Evolutionary conservation across 208 protist genomes (phyloP).

Genomic region (Spongospora subterranea): DNA sequence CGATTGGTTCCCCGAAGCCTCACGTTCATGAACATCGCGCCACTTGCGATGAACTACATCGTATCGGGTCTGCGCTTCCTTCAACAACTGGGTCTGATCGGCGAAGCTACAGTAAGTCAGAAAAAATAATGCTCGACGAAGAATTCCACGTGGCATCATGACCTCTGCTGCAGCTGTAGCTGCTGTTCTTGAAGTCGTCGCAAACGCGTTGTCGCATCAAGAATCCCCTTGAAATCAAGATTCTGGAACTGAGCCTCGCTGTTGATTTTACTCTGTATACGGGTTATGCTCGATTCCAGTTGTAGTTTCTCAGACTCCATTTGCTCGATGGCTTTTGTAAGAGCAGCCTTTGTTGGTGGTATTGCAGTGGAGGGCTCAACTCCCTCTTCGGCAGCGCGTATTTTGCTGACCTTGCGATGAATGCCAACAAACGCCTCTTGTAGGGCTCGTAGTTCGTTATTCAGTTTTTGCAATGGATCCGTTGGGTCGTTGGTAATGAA

Average conservation of each 20-base stretch:
- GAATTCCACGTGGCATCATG: background rate
- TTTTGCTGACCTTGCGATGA: background rate
- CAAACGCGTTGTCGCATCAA: background rate
- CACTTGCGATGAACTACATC: slow-evolving; percentile 22
- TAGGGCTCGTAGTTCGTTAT: background rate
- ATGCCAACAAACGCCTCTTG: slow-evolving; percentile 4
- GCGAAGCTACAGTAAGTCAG: background rate
- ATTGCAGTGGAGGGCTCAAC: background rate
- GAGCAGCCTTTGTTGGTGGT: background rate
- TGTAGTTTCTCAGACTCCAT: slow-evolving; percentile 45
- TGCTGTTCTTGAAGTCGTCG: slow-evolving; percentile 33
- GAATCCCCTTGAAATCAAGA: slow-evolving; percentile 1
- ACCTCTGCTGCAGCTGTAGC: slow-evolving; percentile 20
- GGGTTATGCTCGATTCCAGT: slow-evolving; percentile 28
- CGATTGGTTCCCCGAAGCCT: background rate
- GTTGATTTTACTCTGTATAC: slow-evolving; percentile 7
- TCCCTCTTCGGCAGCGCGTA: background rate
- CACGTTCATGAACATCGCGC: background rate
- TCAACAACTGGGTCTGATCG: slow-evolving; percentile 32
- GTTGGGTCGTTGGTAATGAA: slow-evolving; percentile 15
- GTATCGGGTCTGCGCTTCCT: background rate
- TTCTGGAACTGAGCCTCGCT: slow-evolving; percentile 52
- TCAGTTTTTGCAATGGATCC: background rate
- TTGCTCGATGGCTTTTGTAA: slow-evolving; percentile 47
- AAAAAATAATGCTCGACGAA: background rate